Percentiles rank a stretch among this genome's conserved stretches.
These are phyloP conservation scores for Oenanthe javanica DNA, from an alignment of 140 eudicot species.

Conservation along the genomic window DNA sequence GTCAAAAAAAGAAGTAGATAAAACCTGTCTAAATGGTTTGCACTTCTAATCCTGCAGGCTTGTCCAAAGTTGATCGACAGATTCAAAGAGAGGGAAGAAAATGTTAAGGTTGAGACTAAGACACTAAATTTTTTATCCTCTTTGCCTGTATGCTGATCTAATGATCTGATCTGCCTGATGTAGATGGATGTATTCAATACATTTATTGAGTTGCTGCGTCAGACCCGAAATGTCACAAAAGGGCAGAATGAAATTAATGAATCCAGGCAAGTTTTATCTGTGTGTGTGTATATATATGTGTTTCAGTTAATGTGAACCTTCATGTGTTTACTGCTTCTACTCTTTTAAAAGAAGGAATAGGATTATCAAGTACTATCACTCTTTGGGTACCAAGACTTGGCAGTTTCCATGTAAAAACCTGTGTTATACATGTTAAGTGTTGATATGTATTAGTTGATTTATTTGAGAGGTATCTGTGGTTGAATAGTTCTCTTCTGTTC, in stretches of 20 bases:
- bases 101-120: conserved; percentile 67
- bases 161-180: conserved; percentile 19
- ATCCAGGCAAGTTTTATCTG: conserved; percentile 45
- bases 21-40: neutral
- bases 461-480: neutral
- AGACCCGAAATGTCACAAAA: conserved; percentile 90
- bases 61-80: conserved; percentile 97
- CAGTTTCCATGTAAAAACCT: neutral
- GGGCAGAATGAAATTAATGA: conserved; percentile 83
- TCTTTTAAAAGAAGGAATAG: neutral
- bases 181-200: conserved; percentile 99
- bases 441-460: neutral
- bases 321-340: neutral
- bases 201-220: conserved; percentile 89
- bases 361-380: neutral
- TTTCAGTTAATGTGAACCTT: neutral
- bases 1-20: neutral
- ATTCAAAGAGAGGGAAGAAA: conserved; percentile 98
- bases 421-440: neutral
- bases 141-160: conserved; percentile 14
- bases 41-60: conserved; percentile 48
- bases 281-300: neutral
- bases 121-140: conserved; percentile 3
- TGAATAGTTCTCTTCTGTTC: neutral
- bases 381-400: neutral